Evolutionary conservation across 768 basidiomycete genomes (phyloP).

Genomic region (Omphalotus guepiniiformis): DNA sequence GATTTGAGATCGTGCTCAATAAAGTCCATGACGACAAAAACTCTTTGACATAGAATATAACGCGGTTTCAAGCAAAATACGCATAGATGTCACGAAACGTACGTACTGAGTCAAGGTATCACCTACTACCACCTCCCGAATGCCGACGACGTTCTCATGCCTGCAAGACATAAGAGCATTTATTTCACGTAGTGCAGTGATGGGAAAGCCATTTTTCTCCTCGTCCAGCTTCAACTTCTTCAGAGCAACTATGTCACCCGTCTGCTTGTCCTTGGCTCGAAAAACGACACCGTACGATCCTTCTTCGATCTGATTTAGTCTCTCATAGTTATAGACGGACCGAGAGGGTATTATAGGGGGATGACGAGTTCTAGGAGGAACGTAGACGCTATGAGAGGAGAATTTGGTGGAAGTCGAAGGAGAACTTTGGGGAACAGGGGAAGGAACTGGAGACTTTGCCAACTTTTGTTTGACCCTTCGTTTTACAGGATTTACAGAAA

Average conservation of each 20-base stretch:
- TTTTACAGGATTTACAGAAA: constrained; percentile 42
- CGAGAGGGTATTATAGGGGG: constrained; percentile 83
- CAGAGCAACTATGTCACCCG: constrained; percentile 92
- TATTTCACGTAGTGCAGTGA: constrained; percentile 91
- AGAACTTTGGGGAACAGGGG: constrained; percentile 12
- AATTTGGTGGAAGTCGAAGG: constrained; percentile 16
- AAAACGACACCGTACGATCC: constrained; percentile 98
- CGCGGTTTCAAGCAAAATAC: constrained; percentile 18
- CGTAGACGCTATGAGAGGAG: constrained; percentile 56
- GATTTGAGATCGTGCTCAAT: constrained; percentile 99
- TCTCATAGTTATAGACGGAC: constrained; percentile 91
- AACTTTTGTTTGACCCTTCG: constrained; percentile 49
- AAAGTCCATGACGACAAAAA: constrained; percentile 99
- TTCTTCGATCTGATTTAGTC: constrained; percentile 97
- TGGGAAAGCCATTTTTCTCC: constrained; percentile 98
- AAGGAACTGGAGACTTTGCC: constrained; percentile 15
- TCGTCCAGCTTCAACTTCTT: constrained; percentile 99
- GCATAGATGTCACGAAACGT: constrained; percentile 13
- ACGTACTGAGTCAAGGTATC: constrained; percentile 99
- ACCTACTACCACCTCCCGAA: constrained; percentile 96
- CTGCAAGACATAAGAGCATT: constrained; percentile 93
- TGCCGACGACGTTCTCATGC: constrained; percentile 96
- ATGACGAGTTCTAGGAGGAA: constrained; percentile 71
- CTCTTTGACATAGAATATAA: constrained; percentile 45
- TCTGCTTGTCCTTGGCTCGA: constrained; percentile 91